phyloP scores from a whole-genome alignment of 208 protist species.

The Crithidia brevicula region DNA sequence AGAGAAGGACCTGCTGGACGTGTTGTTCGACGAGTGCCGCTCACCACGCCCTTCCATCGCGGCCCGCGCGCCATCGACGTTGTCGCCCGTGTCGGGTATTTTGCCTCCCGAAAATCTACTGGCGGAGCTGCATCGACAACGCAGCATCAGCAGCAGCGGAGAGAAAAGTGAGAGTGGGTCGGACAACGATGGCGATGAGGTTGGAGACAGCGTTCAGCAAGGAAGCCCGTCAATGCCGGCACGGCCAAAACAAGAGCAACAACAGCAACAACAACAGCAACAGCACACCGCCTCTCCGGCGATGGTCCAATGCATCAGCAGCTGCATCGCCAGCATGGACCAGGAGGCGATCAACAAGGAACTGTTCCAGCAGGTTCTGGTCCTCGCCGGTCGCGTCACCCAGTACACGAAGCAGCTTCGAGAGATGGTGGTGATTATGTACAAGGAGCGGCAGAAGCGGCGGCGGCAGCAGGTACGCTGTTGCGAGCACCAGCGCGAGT shows the following conservation, averaged over 20 bases:
- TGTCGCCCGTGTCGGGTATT: too few relatives aligned
- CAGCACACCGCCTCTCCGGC: background rate
- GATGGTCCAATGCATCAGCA: background rate
- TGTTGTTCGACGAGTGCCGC: background rate
- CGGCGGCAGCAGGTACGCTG: conserved; percentile 9
- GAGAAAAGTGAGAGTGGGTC: too few relatives aligned
- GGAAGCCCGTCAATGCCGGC: too few relatives aligned
- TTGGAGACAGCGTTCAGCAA: too few relatives aligned
- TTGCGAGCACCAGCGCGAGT: background rate
- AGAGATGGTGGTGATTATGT: too few relatives aligned
- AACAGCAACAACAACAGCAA: background rate
- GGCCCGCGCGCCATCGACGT: background rate
- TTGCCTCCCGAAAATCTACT: too few relatives aligned
- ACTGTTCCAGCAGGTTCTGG: conserved; percentile 15
- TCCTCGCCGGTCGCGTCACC: too few relatives aligned
- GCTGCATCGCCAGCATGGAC: conserved; percentile 3
- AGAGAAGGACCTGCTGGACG: conserved; percentile 1
- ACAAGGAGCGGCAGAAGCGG: conserved; percentile 15
- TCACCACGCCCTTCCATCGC: too few relatives aligned
- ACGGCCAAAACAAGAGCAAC: background rate
- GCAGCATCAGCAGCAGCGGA: too few relatives aligned
- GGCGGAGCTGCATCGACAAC: too few relatives aligned
- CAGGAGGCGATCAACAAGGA: background rate
- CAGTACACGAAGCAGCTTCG: too few relatives aligned
- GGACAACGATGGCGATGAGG: too few relatives aligned